Conservation (phyloP, 768 basidiomycete genomes). For the Fomitopsis pulvina region DNA sequence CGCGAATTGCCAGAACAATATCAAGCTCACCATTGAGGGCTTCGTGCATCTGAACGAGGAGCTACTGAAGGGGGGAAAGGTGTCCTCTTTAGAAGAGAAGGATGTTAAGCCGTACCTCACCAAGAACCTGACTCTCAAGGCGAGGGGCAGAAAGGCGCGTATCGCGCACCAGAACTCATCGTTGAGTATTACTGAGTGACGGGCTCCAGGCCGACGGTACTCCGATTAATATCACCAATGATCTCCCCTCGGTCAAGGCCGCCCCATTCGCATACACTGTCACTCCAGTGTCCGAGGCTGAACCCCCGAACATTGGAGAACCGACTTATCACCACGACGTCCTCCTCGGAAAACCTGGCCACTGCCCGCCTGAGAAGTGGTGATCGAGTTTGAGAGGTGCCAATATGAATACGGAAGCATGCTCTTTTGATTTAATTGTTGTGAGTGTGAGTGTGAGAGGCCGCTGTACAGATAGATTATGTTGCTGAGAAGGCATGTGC, state of each 20-base stretch:
- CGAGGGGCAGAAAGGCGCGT: slow-evolving; percentile 1
- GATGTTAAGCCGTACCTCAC: slow-evolving; percentile 7
- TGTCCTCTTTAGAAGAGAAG: slow-evolving; percentile 1
- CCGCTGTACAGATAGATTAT: too few species aligned
- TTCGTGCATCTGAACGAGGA: slow-evolving; percentile 16
- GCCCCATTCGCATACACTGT: not conserved
- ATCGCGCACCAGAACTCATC: not conserved
- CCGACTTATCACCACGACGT: slow-evolving; percentile 1
- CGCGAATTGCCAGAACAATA: slow-evolving; percentile 29
- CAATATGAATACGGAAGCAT: too few species aligned
- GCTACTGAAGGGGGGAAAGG: slow-evolving; percentile 2
- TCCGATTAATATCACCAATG: not conserved
- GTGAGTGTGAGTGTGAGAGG: too few species aligned
- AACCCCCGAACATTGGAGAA: not conserved
- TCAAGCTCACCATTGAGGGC: slow-evolving; percentile 9
- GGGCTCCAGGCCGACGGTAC: not conserved
- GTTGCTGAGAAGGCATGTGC: too few species aligned
- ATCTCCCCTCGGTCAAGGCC: slow-evolving; percentile 3
- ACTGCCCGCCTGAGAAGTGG: not conserved
- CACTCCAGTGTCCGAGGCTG: not conserved
- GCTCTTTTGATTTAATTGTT: too few species aligned
- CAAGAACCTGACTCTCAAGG: not conserved
- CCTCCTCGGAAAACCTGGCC: not conserved
- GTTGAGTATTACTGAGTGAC: not conserved
- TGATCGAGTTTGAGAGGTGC: too few species aligned